Evolutionary conservation across 225 moss, liverwort and hornwort species (phyloP), one percentile per base, ranked within the genome.

Genomic region (Pseudoscleropodium purum): DNA sequence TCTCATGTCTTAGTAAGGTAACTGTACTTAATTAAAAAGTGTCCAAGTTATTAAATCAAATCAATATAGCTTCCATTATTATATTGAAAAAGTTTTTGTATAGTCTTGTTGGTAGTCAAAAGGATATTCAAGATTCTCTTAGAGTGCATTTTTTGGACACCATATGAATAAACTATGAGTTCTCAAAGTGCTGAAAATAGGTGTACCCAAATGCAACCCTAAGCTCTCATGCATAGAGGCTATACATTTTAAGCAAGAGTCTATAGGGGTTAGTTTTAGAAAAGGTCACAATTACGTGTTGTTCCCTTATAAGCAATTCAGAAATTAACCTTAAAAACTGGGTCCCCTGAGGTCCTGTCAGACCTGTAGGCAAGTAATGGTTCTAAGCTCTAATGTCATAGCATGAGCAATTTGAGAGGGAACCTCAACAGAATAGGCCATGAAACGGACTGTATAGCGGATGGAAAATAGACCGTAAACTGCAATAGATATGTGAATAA

Each of bases 191-290:
- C 1, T 72, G 2, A 18, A 41, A 72, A 27, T 72, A 72, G 27
- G 41, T 72, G 43, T 26, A 16, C 1, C 27, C 16, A 43, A 73
- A 73, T 27, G 16, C 16, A 3, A 73, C 5, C 73, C 27, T 43
- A 73, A 9, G 2, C 16, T 72, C 41, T 70, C 39, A 41, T 41
- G 26, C 5, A 41, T 26, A 41, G 26, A 26, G 8, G 26, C 15
- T 5, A 15, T 15, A 7, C 5, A 72, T 41, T 25, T 26, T 41
- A 72, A 11, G 23, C 69, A 39, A 24, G 39, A 70, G 39, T 20
- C 0, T 68, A 1, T 23, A n/a, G 4, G 4, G 23, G 7, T 68
- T 0, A 0, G 2, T 70, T 70, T 24, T 8, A 39, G 8, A 70
- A 25, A 25, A 6, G 25, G 39, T 70, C 39, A 70, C 25, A 70